These are phyloP conservation scores for Magnusiomyces paraingens DNA, from an alignment of 1,139 yeast species.

Conservation along the genomic window DNA sequence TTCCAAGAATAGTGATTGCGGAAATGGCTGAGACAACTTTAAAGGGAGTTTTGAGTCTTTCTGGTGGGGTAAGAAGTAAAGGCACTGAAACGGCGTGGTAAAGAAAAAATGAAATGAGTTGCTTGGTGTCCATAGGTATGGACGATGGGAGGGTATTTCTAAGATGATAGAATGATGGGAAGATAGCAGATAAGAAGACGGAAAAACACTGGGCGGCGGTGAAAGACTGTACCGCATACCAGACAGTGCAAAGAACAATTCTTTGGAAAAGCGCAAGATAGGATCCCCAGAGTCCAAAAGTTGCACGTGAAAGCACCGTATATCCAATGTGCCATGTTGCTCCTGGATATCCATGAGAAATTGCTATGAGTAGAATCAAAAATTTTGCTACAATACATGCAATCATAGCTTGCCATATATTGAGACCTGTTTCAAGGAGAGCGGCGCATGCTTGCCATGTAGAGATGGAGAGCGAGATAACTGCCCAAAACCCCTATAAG, in stretches of 20 bases:
- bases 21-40: slow-evolving; percentile 18
- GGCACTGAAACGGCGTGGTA: slow-evolving; percentile 29
- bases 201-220: slow-evolving; percentile 30
- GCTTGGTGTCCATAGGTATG: slow-evolving; percentile 29
- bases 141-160: slow-evolving; percentile 31
- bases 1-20: slow-evolving; percentile 21
- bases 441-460: slow-evolving; percentile 28
- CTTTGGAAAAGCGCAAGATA: slow-evolving; percentile 25
- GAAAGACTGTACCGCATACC: slow-evolving; percentile 32
- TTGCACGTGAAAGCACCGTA: slow-evolving; percentile 26
- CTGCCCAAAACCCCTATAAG: slow-evolving; percentile 11
- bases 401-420: slow-evolving; percentile 17
- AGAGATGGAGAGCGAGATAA: slow-evolving; percentile 19
- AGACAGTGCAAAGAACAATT: slow-evolving; percentile 27
- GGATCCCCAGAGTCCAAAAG: slow-evolving; percentile 31
- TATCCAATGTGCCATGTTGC: slow-evolving; percentile 32
- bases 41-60: slow-evolving; percentile 22
- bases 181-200: slow-evolving; percentile 25
- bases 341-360: slow-evolving; percentile 28
- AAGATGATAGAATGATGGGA: slow-evolving; percentile 27
- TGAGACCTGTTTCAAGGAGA: slow-evolving; percentile 25
- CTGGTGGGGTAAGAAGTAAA: slow-evolving; percentile 27
- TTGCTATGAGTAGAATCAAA: slow-evolving; percentile 20
- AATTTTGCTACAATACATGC: slow-evolving; percentile 19
- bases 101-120: slow-evolving; percentile 30